Percentiles rank a stretch among this genome's conserved stretches.
These are phyloP conservation scores for Selaginella tamariscina DNA, from an alignment of 75 land plant species.

Conservation along the genomic window DNA sequence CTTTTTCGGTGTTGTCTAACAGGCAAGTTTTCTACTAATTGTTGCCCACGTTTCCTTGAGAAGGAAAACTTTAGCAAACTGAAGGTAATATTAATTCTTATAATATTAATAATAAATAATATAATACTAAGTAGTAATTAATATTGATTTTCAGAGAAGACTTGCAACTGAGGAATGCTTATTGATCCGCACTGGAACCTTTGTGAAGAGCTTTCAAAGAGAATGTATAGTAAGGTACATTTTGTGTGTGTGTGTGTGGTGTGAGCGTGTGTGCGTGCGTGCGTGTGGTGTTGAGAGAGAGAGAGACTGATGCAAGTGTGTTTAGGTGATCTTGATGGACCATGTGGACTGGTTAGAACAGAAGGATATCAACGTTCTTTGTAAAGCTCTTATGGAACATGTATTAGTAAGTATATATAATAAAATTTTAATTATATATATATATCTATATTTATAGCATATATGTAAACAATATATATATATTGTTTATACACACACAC, in stretches of 20 bases:
- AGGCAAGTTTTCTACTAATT: conserved; percentile 28
- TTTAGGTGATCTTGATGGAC: conserved; percentile 36
- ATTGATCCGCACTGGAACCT: conserved; percentile 30
- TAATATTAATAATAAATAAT: neutral
- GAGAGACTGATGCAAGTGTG: neutral
- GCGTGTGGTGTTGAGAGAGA: no score
- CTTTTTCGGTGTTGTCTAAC: conserved; percentile 38
- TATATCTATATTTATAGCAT: neutral
- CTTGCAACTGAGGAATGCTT: conserved; percentile 26
- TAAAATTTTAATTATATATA: neutral
- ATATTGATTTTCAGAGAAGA: conserved; percentile 18
- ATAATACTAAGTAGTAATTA: neutral
- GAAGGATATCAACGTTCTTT: conserved; percentile 26
- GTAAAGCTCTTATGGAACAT: conserved; percentile 30
- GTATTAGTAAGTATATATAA: conserved; percentile 21
- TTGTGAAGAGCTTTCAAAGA: conserved; percentile 32
- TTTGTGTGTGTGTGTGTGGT: neutral
- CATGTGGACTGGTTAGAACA: conserved; percentile 38
- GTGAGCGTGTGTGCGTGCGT: neutral
- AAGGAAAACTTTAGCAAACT: conserved; percentile 21
- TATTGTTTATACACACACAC: neutral
- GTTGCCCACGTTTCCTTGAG: conserved; percentile 34
- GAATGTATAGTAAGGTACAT: conserved; percentile 28
- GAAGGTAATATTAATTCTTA: conserved; percentile 15
- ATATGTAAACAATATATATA: neutral